Conservation (phyloP, 306 rosid genomes). For the Ochetophila trinervis region DNA sequence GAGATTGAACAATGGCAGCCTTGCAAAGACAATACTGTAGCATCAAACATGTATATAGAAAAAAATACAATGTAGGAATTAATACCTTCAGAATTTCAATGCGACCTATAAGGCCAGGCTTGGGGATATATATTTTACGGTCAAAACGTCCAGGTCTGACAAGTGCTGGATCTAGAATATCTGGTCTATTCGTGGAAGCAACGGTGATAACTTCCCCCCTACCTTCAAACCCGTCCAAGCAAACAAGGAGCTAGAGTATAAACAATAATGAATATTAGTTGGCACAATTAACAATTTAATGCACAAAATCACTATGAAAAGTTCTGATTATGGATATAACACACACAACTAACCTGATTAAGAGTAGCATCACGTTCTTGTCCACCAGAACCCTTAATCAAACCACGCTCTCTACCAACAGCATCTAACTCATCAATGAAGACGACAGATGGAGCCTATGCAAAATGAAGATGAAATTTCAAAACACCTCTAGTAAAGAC, state of each 20-base stretch:
- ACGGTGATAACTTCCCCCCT: conserved; percentile 95
- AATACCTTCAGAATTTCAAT: conserved; percentile 81
- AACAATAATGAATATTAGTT: conserved; percentile 33
- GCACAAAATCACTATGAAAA: conserved; percentile 5
- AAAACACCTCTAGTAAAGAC: conserved; percentile 15
- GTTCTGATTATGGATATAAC: not conserved
- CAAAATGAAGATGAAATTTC: conserved; percentile 16
- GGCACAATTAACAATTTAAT: conserved; percentile 13
- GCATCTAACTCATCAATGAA: conserved; percentile 98
- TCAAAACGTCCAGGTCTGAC: conserved; percentile 98
- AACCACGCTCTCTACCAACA: conserved; percentile 98
- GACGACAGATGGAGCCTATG: conserved; percentile 96
- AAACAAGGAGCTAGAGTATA: conserved; percentile 80
- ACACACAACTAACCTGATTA: conserved; percentile 64
- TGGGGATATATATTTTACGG: conserved; percentile 86
- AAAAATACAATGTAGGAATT: conserved; percentile 4
- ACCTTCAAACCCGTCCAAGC: conserved; percentile 98
- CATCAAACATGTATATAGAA: not conserved
- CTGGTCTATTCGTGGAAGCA: conserved; percentile 97
- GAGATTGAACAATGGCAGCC: conserved; percentile 3
- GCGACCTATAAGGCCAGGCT: conserved; percentile 93
- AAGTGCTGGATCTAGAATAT: conserved; percentile 94
- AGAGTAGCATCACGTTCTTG: conserved; percentile 99
- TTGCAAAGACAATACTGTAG: conserved; percentile 13
- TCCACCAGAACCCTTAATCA: conserved; percentile 99